Percentiles rank a stretch among this genome's conserved stretches.
Evolutionary conservation across 1,139 yeast species (phyloP).

Genomic region (Candida freyschussii): DNA sequence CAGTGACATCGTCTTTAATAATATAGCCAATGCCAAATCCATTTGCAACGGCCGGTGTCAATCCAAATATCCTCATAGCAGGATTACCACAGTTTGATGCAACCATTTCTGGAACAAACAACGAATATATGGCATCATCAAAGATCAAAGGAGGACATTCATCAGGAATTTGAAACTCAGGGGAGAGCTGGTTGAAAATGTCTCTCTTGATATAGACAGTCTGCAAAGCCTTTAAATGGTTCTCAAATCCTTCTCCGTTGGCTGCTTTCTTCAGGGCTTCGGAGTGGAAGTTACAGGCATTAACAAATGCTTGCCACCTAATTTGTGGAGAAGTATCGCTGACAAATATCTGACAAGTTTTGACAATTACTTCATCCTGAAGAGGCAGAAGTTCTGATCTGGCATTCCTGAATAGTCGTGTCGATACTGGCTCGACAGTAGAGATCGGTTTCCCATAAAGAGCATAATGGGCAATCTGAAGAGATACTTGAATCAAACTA

Average conservation of each 20-base stretch:
- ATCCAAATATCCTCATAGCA: conserved; percentile 66
- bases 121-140: conserved; percentile 36
- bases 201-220: conserved; percentile 42
- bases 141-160: conserved; percentile 25
- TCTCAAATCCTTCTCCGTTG: conserved; percentile 63
- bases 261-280: conserved; percentile 47
- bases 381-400: conserved; percentile 66
- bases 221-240: conserved; percentile 61
- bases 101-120: conserved; percentile 41
- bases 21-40: conserved; percentile 79
- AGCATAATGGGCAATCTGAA: conserved; percentile 70
- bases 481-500: conserved; percentile 60
- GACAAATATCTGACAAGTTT: conserved; percentile 57
- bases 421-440: conserved; percentile 69
- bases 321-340: conserved; percentile 40
- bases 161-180: conserved; percentile 26
- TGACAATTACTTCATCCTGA: conserved; percentile 50
- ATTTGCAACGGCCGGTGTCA: conserved; percentile 69
- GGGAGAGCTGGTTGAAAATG: conserved; percentile 41
- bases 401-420: conserved; percentile 60
- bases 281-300: conserved; percentile 50
- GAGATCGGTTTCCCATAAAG: conserved; percentile 65
- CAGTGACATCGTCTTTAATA: conserved; percentile 60
- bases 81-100: conserved; percentile 74
- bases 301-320: conserved; percentile 49